Percentiles rank a stretch among this genome's conserved stretches.
phyloP scores from a whole-genome alignment of 768 basidiomycete species.

The Pholiota conissans region DNA sequence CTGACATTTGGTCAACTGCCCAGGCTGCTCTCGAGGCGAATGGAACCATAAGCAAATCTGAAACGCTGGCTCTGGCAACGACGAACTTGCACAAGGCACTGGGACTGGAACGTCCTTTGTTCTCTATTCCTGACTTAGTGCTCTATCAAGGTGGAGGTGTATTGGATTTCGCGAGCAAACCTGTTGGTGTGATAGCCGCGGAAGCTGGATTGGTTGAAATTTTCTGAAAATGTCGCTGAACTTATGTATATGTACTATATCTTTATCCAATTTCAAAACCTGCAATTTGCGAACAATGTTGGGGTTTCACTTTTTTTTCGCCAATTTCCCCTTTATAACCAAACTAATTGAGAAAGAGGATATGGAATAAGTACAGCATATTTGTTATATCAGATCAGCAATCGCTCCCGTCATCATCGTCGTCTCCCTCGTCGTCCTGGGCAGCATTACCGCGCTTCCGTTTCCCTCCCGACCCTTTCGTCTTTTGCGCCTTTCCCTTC shows the following conservation, averaged over 20 bases:
- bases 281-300: no score
- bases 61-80: conserved; percentile 41
- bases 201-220: conserved; percentile 33
- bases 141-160: conserved; percentile 40
- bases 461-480: neutral
- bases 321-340: no score
- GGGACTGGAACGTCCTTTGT: conserved; percentile 27
- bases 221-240: conserved; percentile 21
- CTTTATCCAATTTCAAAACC: no score
- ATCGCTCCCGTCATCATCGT: neutral
- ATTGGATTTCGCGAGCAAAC: conserved; percentile 46
- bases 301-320: no score
- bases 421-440: conserved; percentile 2
- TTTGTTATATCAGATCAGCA: neutral
- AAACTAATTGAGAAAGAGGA: no score
- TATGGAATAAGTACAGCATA: no score
- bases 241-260: neutral
- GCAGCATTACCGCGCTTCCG: conserved; percentile 1
- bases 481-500: neutral
- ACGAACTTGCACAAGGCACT: conserved; percentile 44
- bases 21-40: conserved; percentile 29
- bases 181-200: conserved; percentile 41
- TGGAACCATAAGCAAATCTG: conserved; percentile 37
- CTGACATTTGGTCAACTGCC: neutral
- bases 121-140: conserved; percentile 36